Conservation (phyloP, 2,329 filamentous ascomycete species). For the Blastomyces silverae region DNA sequence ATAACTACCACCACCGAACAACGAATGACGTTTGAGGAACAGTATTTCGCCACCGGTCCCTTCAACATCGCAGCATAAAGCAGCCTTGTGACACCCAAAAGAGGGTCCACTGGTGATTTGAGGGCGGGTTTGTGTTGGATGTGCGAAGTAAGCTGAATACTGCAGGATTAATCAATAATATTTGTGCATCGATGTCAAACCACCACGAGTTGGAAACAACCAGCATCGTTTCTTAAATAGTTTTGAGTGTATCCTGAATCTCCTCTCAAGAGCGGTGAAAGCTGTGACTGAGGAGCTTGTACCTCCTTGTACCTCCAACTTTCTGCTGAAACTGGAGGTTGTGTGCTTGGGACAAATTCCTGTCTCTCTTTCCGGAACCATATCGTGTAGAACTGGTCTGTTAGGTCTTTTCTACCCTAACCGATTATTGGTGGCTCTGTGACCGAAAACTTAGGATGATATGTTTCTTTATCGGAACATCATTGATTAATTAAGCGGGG, state of each 20-base stretch:
- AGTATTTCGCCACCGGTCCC: conserved; percentile 9
- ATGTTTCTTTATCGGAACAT: neutral
- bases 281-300: neutral
- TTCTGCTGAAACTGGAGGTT: neutral
- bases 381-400: neutral
- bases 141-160: neutral
- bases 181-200: neutral
- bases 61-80: neutral
- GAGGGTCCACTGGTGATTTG: neutral
- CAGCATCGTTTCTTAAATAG: no score
- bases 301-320: neutral
- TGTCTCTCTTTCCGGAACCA: neutral
- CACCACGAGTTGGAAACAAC: neutral
- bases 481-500: neutral
- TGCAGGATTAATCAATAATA: neutral
- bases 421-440: neutral
- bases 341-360: neutral
- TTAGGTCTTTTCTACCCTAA: neutral
- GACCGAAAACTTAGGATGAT: neutral
- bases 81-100: conserved; percentile 11
- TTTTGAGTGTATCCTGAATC: neutral
- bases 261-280: conserved; percentile 6
- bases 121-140: neutral
- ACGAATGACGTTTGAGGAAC: conserved; percentile 6
- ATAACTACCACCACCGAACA: neutral